Evolutionary conservation across 2,329 filamentous ascomycete genomes (phyloP).

Genomic region (Emydomyces testavorans): DNA sequence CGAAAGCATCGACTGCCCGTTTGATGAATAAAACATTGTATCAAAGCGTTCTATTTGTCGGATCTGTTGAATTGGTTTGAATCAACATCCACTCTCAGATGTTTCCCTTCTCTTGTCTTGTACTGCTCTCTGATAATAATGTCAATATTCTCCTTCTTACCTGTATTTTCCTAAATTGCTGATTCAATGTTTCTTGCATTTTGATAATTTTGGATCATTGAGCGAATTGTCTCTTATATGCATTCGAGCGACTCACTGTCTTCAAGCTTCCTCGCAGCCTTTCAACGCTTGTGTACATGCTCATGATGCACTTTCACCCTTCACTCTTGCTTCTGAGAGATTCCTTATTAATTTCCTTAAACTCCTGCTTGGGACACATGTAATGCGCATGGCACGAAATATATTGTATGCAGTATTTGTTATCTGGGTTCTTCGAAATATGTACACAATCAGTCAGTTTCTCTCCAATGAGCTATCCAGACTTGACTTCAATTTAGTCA

Average conservation of each 20-base stretch:
- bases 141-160: not conserved
- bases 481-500: not conserved
- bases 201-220: not conserved
- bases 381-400: not conserved
- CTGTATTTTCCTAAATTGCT: too few species aligned
- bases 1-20: conserved; percentile 87
- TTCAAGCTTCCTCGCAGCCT: not conserved
- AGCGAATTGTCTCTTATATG: not conserved
- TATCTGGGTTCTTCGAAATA: not conserved
- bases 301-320: not conserved
- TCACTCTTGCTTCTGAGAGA: not conserved
- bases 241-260: not conserved
- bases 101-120: not conserved
- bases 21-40: conserved; percentile 53
- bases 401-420: not conserved
- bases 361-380: not conserved
- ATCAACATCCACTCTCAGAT: not conserved
- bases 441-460: not conserved
- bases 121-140: conserved; percentile 4
- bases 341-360: not conserved
- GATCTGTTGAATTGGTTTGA: not conserved
- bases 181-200: too few species aligned
- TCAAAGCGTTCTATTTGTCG: not conserved
- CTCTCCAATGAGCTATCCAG: not conserved
- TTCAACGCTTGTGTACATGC: not conserved